Base-by-base conservation (phyloP, 2,329 filamentous ascomycete species). In the Cladophialophora chaetospira region DNA sequence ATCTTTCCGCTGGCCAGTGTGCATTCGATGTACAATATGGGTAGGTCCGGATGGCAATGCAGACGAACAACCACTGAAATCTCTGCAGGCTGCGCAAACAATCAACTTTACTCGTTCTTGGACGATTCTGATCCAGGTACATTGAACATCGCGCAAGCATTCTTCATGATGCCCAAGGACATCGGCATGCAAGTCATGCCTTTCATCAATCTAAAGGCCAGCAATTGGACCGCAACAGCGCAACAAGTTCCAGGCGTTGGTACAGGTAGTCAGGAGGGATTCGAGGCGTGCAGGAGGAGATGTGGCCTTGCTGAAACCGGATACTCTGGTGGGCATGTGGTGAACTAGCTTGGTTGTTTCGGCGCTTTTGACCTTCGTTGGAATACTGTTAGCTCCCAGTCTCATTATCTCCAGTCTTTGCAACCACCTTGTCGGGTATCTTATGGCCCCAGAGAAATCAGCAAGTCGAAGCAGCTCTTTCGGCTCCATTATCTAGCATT, bases 21-120 rank as follows among this genome's bases (percentile, higher is more conserved):
- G 50, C 77, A 79, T 62, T 70, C 70, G 47, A 79, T 79, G 77
- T 71, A 73, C 60, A 79, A 78, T 64, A 75, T 71, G 53, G 75
- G 76, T 54, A 38, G 33, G 59, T 48, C n/a, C n/a, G n/a, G n/a
- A n/a, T n/a, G n/a, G n/a, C n/a, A n/a, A n/a, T n/a, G n/a, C n/a
- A n/a, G n/a, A n/a, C n/a, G n/a, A n/a, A n/a, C n/a, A n/a, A n/a
- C n/a, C n/a, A 21, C 26, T 55, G 35, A n/a, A 49, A 75, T 75
- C 68, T 45, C 5, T 43, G 17, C 8, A 63, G 60, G 57, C 49
- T 79, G 77, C 66, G 71, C 72, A 25, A 72, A 75, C 47, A 72
- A 75, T 4, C 72, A 75, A 45, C 73, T 79, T 49, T 66, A 79
- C 59, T 75, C 73, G 15, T 75, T 77, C 1, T 71, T 79, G 53